Evolutionary conservation across 176 grass and related monocot species (phyloP).

Genomic region (Alloteropsis semialata): DNA sequence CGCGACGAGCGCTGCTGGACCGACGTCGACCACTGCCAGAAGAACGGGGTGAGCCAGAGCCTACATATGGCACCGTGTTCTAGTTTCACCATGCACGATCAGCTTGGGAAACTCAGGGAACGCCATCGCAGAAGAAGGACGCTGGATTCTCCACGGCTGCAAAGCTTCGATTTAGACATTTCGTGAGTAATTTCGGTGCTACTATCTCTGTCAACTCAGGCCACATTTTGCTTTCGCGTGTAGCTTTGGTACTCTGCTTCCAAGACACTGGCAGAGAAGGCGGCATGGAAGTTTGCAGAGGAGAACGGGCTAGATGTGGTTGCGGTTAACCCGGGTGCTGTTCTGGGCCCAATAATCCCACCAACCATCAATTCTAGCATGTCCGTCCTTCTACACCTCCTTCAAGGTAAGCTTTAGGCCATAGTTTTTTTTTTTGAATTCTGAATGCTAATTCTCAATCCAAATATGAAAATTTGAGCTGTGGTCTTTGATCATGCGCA

Average conservation of each 20-base stretch:
- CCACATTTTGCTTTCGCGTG: neutral
- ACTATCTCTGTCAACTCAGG: neutral
- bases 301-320: slow-evolving; percentile 74
- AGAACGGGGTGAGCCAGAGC: slow-evolving; percentile 41
- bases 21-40: slow-evolving; percentile 70
- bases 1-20: slow-evolving; percentile 83
- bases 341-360: slow-evolving; percentile 69
- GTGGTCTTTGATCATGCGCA: neutral
- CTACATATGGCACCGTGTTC: no score
- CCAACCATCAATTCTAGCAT: slow-evolving; percentile 75
- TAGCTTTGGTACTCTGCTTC: slow-evolving; percentile 93
- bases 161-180: neutral
- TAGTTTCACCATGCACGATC: no score
- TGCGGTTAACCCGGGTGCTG: slow-evolving; percentile 69
- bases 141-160: neutral
- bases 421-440: neutral
- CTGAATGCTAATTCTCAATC: neutral
- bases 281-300: slow-evolving; percentile 83
- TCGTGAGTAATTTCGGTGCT: neutral
- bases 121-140: neutral
- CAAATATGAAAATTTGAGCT: neutral
- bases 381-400: slow-evolving; percentile 56
- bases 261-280: slow-evolving; percentile 86
- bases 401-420: slow-evolving; percentile 44
- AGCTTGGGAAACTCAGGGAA: neutral